Percentiles rank a stretch among this genome's conserved stretches.
Conservation (phyloP, 164 flowering plant species). For the Stephania cephalantha region DNA sequence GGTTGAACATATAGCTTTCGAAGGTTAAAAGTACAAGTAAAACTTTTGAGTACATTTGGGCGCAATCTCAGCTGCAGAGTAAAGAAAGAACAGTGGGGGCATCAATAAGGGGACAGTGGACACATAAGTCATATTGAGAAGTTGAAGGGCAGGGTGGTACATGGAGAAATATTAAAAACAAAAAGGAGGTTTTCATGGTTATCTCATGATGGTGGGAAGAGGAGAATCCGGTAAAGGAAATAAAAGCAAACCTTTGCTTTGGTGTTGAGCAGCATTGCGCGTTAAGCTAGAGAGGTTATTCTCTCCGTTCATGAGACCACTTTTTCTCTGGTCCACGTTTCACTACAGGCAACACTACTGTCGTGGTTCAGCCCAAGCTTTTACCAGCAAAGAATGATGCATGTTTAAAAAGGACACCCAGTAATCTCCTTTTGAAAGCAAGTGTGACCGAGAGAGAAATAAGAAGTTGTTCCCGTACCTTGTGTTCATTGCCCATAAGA, state of each 20-base stretch:
- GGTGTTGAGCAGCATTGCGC: neutral
- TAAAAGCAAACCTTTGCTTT: neutral
- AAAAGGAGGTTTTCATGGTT: neutral
- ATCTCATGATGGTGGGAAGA: neutral
- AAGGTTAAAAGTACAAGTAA: neutral
- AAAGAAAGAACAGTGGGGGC: neutral
- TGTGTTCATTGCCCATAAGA: neutral
- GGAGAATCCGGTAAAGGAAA: neutral
- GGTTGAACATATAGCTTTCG: no score
- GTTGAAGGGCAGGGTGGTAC: neutral
- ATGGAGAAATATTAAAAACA: neutral
- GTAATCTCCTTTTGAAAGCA: neutral
- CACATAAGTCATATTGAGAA: neutral
- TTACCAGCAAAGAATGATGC: slow-evolving; percentile 1
- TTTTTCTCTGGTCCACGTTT: neutral
- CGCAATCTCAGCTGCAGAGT: neutral
- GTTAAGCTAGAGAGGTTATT: neutral
- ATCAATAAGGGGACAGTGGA: neutral
- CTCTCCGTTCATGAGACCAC: slow-evolving; percentile 1
- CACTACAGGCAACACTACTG: neutral
- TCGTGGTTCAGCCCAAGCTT: slow-evolving; percentile 2
- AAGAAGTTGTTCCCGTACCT: neutral
- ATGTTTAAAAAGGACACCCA: neutral
- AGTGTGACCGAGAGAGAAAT: no score
- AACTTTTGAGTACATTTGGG: neutral